Conservation (phyloP, 2,329 filamentous ascomycete genomes). For the Rhynchosporium graminicola region DNA sequence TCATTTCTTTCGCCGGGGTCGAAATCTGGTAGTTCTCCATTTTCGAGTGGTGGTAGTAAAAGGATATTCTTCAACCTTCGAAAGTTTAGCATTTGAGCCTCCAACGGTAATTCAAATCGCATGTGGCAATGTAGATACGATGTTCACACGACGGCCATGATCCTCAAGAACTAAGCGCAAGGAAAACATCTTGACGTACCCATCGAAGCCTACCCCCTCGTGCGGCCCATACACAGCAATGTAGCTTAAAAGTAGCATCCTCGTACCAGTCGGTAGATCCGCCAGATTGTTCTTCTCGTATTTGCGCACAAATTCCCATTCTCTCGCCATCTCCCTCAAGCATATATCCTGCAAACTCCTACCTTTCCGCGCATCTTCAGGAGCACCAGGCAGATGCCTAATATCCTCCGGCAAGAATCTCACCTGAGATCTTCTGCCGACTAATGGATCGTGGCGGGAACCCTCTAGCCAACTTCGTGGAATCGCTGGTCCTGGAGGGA, state of each 20-base stretch:
- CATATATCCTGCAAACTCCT: slow-evolving; percentile 50
- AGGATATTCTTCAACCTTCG: slow-evolving; percentile 48
- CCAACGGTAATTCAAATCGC: neutral
- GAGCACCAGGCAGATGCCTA: slow-evolving; percentile 44
- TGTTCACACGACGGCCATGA: too few relatives aligned
- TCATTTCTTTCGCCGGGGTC: slow-evolving; percentile 43
- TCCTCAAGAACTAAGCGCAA: neutral
- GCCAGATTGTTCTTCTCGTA: slow-evolving; percentile 60
- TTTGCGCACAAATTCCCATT: slow-evolving; percentile 57
- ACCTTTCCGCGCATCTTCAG: slow-evolving; percentile 30
- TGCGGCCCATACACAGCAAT: slow-evolving; percentile 47
- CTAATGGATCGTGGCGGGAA: slow-evolving; percentile 38
- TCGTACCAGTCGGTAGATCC: slow-evolving; percentile 54
- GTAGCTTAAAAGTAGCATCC: slow-evolving; percentile 53
- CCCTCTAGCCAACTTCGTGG: slow-evolving; percentile 57
- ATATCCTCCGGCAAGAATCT: slow-evolving; percentile 36
- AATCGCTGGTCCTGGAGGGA: slow-evolving; percentile 59
- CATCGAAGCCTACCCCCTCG: slow-evolving; percentile 52
- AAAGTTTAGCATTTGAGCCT: neutral
- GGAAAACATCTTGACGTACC: slow-evolving; percentile 33
- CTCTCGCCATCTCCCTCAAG: slow-evolving; percentile 51
- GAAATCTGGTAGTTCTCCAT: slow-evolving; percentile 24
- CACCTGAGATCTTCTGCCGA: slow-evolving; percentile 27
- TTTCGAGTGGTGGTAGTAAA: slow-evolving; percentile 40
- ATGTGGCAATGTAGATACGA: neutral